These are phyloP conservation scores for Sugiyamaella qingdaonensis DNA, from an alignment of 805 yeast species.

Conservation along the genomic window DNA sequence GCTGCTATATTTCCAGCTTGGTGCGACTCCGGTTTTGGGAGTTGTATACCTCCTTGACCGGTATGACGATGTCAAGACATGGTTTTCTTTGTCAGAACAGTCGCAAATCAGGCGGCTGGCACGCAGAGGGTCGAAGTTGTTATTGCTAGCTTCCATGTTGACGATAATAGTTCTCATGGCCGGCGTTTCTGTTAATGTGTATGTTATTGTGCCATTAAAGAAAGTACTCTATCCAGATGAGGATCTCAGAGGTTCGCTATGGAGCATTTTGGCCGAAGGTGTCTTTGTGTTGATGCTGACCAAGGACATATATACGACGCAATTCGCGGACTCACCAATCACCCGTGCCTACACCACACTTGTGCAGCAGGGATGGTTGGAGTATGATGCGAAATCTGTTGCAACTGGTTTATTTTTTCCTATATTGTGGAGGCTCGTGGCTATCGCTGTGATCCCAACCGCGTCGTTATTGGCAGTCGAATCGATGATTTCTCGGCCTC, in stretches of 20 bases:
- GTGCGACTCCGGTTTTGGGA: slow-evolving; percentile 11
- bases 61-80: background rate
- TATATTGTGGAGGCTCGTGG: background rate
- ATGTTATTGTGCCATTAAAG: slow-evolving; percentile 9
- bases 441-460: background rate
- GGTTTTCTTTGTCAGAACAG: background rate
- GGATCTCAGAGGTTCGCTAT: background rate
- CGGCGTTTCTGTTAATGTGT: slow-evolving; percentile 19
- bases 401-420: slow-evolving; percentile 3
- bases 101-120: background rate
- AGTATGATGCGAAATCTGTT: slow-evolving; percentile 10
- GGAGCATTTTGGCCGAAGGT: slow-evolving; percentile 16
- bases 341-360: slow-evolving; percentile 16
- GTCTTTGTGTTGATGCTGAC: slow-evolving; percentile 17
- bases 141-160: background rate
- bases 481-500: background rate
- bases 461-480: background rate
- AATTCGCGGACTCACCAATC: slow-evolving; percentile 13
- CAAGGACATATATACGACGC: slow-evolving; percentile 6
- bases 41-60: background rate
- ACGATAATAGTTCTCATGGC: slow-evolving; percentile 15
- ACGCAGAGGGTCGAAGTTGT: background rate
- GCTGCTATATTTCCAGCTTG: slow-evolving; percentile 21
- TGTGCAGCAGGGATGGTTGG: slow-evolving; percentile 14
- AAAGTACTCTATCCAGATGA: background rate